These are phyloP conservation scores for Vigna angularis DNA, from an alignment of 306 rosid genomes.

Conservation along the genomic window DNA sequence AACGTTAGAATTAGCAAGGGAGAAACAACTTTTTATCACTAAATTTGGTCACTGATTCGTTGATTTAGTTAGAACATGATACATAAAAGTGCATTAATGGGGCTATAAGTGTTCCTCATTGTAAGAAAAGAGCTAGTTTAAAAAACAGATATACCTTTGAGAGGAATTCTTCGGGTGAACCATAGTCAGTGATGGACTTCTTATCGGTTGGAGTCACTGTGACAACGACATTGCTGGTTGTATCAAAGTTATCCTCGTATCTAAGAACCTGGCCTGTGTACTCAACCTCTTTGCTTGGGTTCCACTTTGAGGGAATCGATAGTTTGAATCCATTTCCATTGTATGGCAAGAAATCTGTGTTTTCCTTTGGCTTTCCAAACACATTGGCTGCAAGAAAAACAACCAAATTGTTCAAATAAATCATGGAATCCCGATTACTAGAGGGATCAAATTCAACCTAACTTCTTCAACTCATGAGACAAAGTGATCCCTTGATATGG, in stretches of 20 bases:
- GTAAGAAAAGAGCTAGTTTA: constrained; percentile 5
- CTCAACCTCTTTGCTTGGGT: constrained; percentile 91
- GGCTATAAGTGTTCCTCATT: neutral
- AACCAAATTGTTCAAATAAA: constrained; percentile 34
- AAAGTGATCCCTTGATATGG: neutral
- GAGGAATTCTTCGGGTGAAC: constrained; percentile 85
- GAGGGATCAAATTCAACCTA: constrained; percentile 13
- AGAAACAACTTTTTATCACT: neutral
- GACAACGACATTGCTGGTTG: constrained; percentile 72
- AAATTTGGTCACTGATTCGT: neutral
- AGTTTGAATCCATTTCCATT: constrained; percentile 87
- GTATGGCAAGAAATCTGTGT: constrained; percentile 84
- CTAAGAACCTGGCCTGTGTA: constrained; percentile 87
- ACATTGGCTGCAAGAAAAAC: constrained; percentile 78
- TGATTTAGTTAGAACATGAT: neutral
- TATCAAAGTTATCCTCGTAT: constrained; percentile 90
- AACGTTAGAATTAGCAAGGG: neutral
- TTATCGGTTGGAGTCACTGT: constrained; percentile 78
- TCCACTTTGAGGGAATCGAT: constrained; percentile 90
- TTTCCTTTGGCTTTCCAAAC: constrained; percentile 90
- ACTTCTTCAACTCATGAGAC: neutral
- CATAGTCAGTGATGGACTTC: constrained; percentile 84
- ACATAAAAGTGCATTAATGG: neutral
- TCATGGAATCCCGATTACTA: neutral
- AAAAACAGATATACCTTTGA: constrained; percentile 51